phyloP scores from a whole-genome alignment of 1,284 basidiomycete species.

The Pterula multifida region DNA sequence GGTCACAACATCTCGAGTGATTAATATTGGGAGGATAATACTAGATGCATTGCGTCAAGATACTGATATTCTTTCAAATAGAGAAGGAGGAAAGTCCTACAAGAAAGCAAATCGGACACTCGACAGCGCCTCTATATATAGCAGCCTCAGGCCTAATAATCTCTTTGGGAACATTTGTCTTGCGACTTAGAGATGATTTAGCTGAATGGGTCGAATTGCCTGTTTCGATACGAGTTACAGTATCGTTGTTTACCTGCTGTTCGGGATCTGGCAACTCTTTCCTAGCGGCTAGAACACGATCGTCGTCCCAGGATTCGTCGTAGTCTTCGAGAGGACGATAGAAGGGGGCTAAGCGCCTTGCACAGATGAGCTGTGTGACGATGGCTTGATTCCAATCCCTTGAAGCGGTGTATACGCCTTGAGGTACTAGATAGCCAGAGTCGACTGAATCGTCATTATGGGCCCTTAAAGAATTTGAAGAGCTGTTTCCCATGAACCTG shows the following conservation, averaged over 20 bases:
- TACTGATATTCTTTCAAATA: conserved; percentile 15
- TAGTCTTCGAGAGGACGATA: conserved; percentile 94
- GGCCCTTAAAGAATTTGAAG: conserved; percentile 55
- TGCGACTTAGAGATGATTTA: conserved; percentile 34
- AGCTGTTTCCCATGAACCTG: conserved; percentile 61
- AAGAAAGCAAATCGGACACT: conserved; percentile 99
- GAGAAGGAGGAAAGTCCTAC: conserved; percentile 28
- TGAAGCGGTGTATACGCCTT: conserved; percentile 81
- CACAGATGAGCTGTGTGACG: conserved; percentile 79
- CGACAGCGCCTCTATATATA: conserved; percentile 77
- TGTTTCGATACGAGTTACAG: conserved; percentile 24
- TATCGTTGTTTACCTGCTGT: conserved; percentile 17
- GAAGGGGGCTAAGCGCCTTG: conserved; percentile 87
- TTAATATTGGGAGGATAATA: conserved; percentile 96
- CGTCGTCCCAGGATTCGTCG: conserved; percentile 75
- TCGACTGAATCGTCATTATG: conserved; percentile 72
- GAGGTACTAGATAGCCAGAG: conserved; percentile 75
- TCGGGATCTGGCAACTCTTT: conserved; percentile 46
- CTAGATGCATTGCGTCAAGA: conserved; percentile 27
- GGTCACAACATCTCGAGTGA: conserved; percentile 93
- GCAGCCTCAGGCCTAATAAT: conserved; percentile 58
- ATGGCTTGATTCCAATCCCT: conserved; percentile 86
- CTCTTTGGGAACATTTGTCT: conserved; percentile 43
- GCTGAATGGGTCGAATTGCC: conserved; percentile 17
- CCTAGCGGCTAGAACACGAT: conserved; percentile 68